Evolutionary conservation across 805 yeast genomes (phyloP).

Genomic region (Kuraishia ogatae): DNA sequence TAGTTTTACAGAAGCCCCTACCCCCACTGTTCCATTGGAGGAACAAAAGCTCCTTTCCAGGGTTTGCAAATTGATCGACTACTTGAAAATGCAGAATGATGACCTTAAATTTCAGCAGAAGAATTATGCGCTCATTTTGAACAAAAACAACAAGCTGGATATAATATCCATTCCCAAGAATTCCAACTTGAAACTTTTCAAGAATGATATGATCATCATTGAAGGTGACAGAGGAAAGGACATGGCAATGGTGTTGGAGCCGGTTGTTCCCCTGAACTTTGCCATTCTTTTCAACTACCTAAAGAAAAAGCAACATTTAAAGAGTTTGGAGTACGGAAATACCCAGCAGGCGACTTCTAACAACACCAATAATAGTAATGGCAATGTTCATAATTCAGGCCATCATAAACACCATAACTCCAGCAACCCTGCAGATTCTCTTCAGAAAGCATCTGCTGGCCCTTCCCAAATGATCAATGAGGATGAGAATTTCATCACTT

Average conservation of each 20-base stretch:
- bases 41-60: conserved; percentile 7
- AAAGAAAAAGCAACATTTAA: conserved; percentile 63
- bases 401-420: conserved; percentile 7
- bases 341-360: conserved; percentile 12
- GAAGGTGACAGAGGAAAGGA: conserved; percentile 86
- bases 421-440: conserved; percentile 10
- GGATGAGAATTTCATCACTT: conserved; percentile 54
- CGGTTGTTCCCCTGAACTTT: conserved; percentile 49
- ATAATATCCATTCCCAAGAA: conserved; percentile 58
- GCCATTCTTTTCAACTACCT: conserved; percentile 68
- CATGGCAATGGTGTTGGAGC: conserved; percentile 63
- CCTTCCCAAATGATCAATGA: conserved; percentile 30
- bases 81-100: conserved; percentile 33
- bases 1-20: conserved; percentile 7
- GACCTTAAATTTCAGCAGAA: conserved; percentile 31
- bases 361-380: too few species aligned
- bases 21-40: background rate
- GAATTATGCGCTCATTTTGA: conserved; percentile 25
- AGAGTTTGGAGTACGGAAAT: conserved; percentile 31
- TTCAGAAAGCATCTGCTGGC: conserved; percentile 6
- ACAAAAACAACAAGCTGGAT: conserved; percentile 44
- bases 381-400: conserved; percentile 8
- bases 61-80: conserved; percentile 25
- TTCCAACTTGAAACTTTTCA: conserved; percentile 48
- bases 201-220: conserved; percentile 62